Base-by-base conservation (phyloP, 805 yeast genomes). In the Candida nonsorbophila region DNA sequence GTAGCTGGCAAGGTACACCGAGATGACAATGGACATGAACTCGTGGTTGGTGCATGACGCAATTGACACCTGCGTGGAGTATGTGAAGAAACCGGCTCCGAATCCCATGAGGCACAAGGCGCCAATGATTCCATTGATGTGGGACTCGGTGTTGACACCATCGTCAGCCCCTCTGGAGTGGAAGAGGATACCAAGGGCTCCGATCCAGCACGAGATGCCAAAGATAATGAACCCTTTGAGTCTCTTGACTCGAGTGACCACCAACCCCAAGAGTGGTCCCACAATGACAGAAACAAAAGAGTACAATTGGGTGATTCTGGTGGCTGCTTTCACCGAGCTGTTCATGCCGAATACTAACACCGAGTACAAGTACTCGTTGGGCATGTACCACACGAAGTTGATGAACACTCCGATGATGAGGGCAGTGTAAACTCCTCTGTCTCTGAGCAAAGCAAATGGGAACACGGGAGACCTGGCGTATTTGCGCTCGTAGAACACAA, bases 401-500 rank as follows among this genome's bases (percentile, higher is more conserved):
- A 79, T 62, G 37, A 80, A 54, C 33, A 79, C 53, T 3, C 74
- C 79, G 37, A 80, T 67, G 17, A 63, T 45, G 34, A 79, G 45
- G n/a, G 88, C 82, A 9, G 84, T 60, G 81, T 84, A 79, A 18
- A 82, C 78, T 37, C 82, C 84, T 41, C 86, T 72, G 51, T 83
- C 84, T 34, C 62, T 73, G 45, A 83, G 49, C 37, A 79, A 61
- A 9, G 61, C 52, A 40, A 62, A 59, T 12, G 92, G 90, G 12
- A 74, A 53, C 24, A 84, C 49, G n/a, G 94, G 92, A 44, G 69
- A 63, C 28, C 50, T 58, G 12, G 87, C 75, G 36, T 58, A 61
- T 35, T 61, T 64, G 16, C 50, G 36, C 51, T 83, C 92, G 78
- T 82, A 81, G 13, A 52, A n/a, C 10, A 68, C 44, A 33, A 79